phyloP scores from a whole-genome alignment of 176 grass and related monocot species.

The Microstegium vimineum region DNA sequence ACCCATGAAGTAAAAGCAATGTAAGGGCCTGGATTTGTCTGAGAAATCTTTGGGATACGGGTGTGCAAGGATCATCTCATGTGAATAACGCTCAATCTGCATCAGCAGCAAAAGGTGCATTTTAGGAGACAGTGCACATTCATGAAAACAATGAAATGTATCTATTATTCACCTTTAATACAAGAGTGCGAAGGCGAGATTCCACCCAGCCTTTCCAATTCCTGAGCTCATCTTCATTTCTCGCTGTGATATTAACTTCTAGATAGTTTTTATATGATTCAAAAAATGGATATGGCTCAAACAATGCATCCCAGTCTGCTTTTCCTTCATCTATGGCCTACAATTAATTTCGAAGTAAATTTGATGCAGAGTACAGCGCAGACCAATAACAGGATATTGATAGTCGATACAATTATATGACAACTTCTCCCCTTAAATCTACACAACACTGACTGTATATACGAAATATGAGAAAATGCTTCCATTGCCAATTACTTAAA shows the following conservation, averaged over 20 bases:
- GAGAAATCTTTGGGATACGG: conserved; percentile 71
- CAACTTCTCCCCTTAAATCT: not conserved
- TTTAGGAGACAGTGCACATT: conserved; percentile 1
- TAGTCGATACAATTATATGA: not conserved
- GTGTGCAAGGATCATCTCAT: conserved; percentile 69
- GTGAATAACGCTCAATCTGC: conserved; percentile 74
- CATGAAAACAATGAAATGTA: conserved; percentile 13
- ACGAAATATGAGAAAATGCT: not conserved
- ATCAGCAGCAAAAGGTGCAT: not conserved
- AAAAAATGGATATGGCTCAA: conserved; percentile 85
- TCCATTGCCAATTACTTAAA: not conserved
- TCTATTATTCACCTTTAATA: conserved; percentile 62
- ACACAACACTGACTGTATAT: not conserved
- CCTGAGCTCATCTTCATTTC: conserved; percentile 80
- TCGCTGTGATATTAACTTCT: conserved; percentile 64
- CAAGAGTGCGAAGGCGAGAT: conserved; percentile 80
- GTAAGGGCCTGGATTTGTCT: conserved; percentile 51
- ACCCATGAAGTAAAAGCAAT: conserved; percentile 82
- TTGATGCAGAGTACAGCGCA: not conserved
- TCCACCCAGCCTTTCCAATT: conserved; percentile 99
- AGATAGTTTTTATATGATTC: conserved; percentile 90
- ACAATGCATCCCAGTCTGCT: conserved; percentile 61
- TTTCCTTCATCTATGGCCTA: conserved; percentile 78
- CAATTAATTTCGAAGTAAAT: conserved; percentile 21
- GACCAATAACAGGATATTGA: not conserved